Percentiles rank a stretch among this genome's conserved stretches.
These are phyloP conservation scores for Pharnaceum exiguum DNA, from an alignment of 148 eudicot species.

Conservation along the genomic window DNA sequence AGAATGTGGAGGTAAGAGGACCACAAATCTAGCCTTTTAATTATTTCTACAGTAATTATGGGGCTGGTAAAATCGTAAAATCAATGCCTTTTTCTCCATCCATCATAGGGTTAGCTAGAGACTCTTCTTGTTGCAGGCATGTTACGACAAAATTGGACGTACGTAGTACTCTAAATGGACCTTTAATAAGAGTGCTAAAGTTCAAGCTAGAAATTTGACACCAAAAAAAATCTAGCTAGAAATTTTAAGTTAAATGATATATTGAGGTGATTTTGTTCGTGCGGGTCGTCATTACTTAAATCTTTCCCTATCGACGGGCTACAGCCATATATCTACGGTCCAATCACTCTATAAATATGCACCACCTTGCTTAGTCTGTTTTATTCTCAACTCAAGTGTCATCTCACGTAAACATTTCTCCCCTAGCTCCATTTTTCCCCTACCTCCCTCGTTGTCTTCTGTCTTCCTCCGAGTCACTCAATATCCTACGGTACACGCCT, in stretches of 20 bases:
- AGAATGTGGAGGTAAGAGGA: constrained; percentile 6
- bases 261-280: constrained; percentile 12
- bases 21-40: not conserved
- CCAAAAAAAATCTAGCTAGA: too few relatives aligned
- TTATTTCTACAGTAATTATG: not conserved
- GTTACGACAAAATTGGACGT: too few relatives aligned
- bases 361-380: constrained; percentile 2
- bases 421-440: not conserved
- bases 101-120: too few relatives aligned
- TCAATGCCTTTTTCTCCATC: too few relatives aligned
- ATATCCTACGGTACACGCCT: too few relatives aligned
- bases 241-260: not conserved
- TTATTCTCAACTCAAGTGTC: constrained; percentile 4
- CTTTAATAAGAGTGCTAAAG: too few relatives aligned
- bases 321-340: constrained; percentile 18
- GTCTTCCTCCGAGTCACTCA: not conserved
- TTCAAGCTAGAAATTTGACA: too few relatives aligned
- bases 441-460: not conserved
- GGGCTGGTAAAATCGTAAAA: too few relatives aligned
- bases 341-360: constrained; percentile 27
- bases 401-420: not conserved
- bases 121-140: too few relatives aligned
- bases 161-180: too few relatives aligned
- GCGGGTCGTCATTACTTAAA: not conserved
- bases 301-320: not conserved